Base-by-base conservation (phyloP, 306 rosid genomes). In the Quercus robur region DNA sequence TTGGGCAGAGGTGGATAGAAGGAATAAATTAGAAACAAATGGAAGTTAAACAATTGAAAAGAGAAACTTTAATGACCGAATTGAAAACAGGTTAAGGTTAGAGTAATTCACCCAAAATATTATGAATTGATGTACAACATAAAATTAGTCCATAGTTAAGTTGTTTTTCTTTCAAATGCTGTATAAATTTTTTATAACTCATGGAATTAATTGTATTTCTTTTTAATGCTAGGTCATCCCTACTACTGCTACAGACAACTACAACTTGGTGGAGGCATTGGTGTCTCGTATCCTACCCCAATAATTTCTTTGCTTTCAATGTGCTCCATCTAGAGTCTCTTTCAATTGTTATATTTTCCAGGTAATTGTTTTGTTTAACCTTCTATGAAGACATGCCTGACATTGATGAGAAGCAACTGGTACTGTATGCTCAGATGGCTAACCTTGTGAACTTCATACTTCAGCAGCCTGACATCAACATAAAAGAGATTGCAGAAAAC, bases 381-480 rank as follows among this genome's bases (percentile, higher is more conserved):
- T 71, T 55, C 74, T 77, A 28, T 67, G 52, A 81, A 95, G 99
- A 93, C 83, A 87, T 93, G 87, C 83, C 94, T 63, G 91, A 84
- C 59, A 86, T 93, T 77, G 90, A 82, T 58, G 91, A 93, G 90
- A 87, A 85, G 85, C 97, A 80, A 84, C 79, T 93, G 78, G 87
- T 93, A 84, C 82, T 93, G 78, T 94, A 91, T 62, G 97, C 95
- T 70, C 99, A 93, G 85, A 95, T 93, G 97, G 98, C 94, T 75
- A 95, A 90, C 86, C 95, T 95, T 80, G 98, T 95, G 79, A 84
- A 86, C 73, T 71, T 78, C 59, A 93, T 93, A 80, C 87, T 95
- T 56, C 92, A 89, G 56, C 85, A 89, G 95, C 89, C 98, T 18
- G 93, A 87, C 70, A 77, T 89, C 84, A 82, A 88, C 81, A 87